Base-by-base conservation (phyloP, 1,284 basidiomycete species). In the Microbotryomycetes sp. region DNA sequence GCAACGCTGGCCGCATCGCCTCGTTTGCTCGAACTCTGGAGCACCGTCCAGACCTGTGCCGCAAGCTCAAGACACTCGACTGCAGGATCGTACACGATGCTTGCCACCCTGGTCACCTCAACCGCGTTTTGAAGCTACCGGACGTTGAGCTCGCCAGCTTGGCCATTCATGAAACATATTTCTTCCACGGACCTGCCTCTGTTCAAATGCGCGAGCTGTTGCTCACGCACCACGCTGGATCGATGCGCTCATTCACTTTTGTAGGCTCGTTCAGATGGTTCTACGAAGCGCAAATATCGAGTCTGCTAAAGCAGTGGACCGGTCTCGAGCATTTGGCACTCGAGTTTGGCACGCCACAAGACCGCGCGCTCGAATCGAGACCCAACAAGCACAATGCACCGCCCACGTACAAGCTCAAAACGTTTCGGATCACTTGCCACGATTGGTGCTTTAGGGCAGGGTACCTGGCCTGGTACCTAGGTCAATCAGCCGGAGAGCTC, bases 1-100 rank as follows among this genome's bases (percentile, higher is more conserved):
- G 64, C 16, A 57, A 52, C 31, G 60, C 60, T 16, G 64, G 64
- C 2, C 60, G 64, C 5, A 52, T 55, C 3, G 29, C 45, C 13
- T 57, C 57, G 29, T 56, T 65, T 35, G 27, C 45, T 1, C 52
- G 49, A 18, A 54, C 60, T 3, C 49, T 65, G 30, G 6, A n/a
- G 11, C n/a, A 29, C 9, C 47, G 52, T 23, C 49, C 48, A 2
- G 26, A 30, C 5, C 45, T 65, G 28, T 18, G 54, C 45, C 15
- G 13, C 2, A 27, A 55, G 21, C 35, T 65, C 21, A 46, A 24
- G 15, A 24, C 29, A 18, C 55, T 65, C 55, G 52, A 35, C 35
- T 49, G 45, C 11, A 48, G 29, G 24, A 30, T 31, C 5, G 47
- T 47, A 7, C 49, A 26, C 24, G 60, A 61, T 45, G 13, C 24